These are phyloP conservation scores for Metschnikowia anglica DNA, from an alignment of 805 yeast genomes.

Conservation along the genomic window DNA sequence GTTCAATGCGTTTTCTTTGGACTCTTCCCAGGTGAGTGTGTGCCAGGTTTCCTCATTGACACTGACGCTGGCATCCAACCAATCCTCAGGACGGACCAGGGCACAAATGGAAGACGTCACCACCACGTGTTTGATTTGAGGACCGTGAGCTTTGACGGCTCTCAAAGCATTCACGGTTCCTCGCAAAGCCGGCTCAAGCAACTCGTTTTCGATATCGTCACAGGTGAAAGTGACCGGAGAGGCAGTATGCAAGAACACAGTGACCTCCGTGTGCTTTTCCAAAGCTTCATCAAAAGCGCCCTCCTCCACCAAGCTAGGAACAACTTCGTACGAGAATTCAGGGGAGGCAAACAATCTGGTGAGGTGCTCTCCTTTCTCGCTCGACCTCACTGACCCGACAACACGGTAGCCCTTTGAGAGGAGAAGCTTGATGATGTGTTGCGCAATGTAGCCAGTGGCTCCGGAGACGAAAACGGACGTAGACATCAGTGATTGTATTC, in stretches of 20 bases:
- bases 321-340: conserved; percentile 44
- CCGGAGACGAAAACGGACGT: conserved; percentile 28
- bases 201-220: conserved; percentile 46
- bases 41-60: too few species aligned
- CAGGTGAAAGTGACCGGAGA: conserved; percentile 51
- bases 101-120: too few species aligned
- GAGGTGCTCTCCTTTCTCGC: conserved; percentile 21
- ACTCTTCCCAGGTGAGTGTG: too few species aligned
- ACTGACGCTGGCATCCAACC: too few species aligned
- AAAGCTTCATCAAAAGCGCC: conserved; percentile 48
- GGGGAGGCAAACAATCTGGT: conserved; percentile 29
- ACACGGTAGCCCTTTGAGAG: conserved; percentile 23
- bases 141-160: too few species aligned
- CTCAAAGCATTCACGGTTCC: too few species aligned
- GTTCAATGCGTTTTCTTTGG: too few species aligned
- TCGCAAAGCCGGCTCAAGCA: conserved; percentile 54
- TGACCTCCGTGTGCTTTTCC: conserved; percentile 47
- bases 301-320: conserved; percentile 44
- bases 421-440: conserved; percentile 24
- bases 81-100: too few species aligned
- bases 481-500: too few species aligned
- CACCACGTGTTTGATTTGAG: too few species aligned
- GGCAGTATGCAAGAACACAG: conserved; percentile 59
- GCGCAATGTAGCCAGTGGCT: conserved; percentile 34
- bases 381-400: conserved; percentile 27